A percentile compares a stretch with the other conserved stretches of the same genome.
Evolutionary conservation across 768 basidiomycete genomes (phyloP).

Genomic region (Lepiota brunneoincarnata): DNA sequence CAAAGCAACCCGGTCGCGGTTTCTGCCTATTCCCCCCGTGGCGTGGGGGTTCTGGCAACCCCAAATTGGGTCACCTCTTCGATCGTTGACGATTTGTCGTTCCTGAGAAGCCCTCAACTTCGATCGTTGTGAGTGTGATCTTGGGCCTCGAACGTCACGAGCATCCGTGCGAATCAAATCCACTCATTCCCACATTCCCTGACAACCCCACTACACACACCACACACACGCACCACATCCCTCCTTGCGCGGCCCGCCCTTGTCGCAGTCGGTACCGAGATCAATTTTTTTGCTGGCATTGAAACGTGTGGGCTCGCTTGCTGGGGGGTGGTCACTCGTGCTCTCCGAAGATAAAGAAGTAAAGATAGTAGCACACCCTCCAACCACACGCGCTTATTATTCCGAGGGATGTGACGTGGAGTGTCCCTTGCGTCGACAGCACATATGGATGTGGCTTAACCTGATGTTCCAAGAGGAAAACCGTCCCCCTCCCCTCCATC

Average conservation of each 20-base stretch:
- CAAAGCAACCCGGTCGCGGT: conserved; percentile 5
- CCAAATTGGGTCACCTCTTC: conserved; percentile 22
- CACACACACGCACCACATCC: background rate
- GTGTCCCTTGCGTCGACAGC: no score
- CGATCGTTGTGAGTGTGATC: conserved; percentile 23
- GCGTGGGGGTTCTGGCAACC: conserved; percentile 1
- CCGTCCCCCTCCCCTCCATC: background rate
- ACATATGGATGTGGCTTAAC: background rate
- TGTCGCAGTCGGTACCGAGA: conserved; percentile 32
- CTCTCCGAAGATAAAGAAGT: no score
- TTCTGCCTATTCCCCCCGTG: conserved; percentile 8
- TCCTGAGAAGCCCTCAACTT: conserved; percentile 28
- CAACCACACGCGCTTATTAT: conserved; percentile 5
- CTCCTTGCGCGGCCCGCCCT: conserved; percentile 22
- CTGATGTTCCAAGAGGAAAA: background rate
- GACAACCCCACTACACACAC: conserved; percentile 17
- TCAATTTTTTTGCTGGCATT: no score
- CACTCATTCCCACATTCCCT: background rate
- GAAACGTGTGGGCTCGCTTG: no score
- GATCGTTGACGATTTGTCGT: conserved; percentile 33
- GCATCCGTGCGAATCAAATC: conserved; percentile 10
- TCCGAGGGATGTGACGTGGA: conserved; percentile 19
- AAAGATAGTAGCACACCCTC: no score
- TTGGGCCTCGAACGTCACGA: conserved; percentile 32
- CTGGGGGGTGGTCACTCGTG: no score